These are phyloP conservation scores for Barnettozyma hawaiiensis DNA, from an alignment of 1,139 yeast species.

Conservation along the genomic window DNA sequence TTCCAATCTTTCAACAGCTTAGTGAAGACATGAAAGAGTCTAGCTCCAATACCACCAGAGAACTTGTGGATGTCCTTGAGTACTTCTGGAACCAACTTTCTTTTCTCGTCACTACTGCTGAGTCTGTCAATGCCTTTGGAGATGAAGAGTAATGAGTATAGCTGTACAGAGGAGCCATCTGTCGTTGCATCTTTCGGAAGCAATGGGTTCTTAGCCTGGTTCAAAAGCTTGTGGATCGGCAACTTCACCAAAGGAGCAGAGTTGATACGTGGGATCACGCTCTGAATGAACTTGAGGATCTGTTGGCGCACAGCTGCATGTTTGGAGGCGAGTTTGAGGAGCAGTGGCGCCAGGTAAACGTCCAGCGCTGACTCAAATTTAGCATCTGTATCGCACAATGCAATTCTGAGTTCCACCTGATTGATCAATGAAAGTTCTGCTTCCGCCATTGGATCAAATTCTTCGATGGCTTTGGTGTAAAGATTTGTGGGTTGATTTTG, in stretches of 20 bases:
- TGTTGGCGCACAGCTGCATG: slow-evolving; percentile 62
- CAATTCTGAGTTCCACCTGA: slow-evolving; percentile 79
- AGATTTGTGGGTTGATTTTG: background rate
- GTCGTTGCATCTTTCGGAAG: slow-evolving; percentile 34
- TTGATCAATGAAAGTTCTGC: slow-evolving; percentile 56
- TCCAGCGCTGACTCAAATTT: slow-evolving; percentile 59
- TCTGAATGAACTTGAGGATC: slow-evolving; percentile 61
- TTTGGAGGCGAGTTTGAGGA: slow-evolving; percentile 73
- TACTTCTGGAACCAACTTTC: slow-evolving; percentile 42
- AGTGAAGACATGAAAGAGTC: slow-evolving; percentile 57
- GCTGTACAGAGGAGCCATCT: slow-evolving; percentile 49
- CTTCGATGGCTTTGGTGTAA: background rate
- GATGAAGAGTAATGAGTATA: slow-evolving; percentile 62
- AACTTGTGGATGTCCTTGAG: slow-evolving; percentile 41
- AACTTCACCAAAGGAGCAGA: slow-evolving; percentile 49
- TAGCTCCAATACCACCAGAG: slow-evolving; percentile 40
- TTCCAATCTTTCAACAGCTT: slow-evolving; percentile 49
- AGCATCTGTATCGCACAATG: slow-evolving; percentile 64
- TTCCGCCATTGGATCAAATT: slow-evolving; percentile 34
- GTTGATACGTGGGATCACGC: slow-evolving; percentile 60
- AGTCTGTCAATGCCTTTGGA: slow-evolving; percentile 61
- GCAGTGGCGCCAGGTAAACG: slow-evolving; percentile 67
- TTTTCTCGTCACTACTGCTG: slow-evolving; percentile 28
- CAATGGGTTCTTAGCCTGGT: slow-evolving; percentile 56
- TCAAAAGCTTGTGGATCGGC: slow-evolving; percentile 57